These are phyloP conservation scores for Auricularia heimuer DNA, from an alignment of 768 basidiomycete species.

Conservation along the genomic window DNA sequence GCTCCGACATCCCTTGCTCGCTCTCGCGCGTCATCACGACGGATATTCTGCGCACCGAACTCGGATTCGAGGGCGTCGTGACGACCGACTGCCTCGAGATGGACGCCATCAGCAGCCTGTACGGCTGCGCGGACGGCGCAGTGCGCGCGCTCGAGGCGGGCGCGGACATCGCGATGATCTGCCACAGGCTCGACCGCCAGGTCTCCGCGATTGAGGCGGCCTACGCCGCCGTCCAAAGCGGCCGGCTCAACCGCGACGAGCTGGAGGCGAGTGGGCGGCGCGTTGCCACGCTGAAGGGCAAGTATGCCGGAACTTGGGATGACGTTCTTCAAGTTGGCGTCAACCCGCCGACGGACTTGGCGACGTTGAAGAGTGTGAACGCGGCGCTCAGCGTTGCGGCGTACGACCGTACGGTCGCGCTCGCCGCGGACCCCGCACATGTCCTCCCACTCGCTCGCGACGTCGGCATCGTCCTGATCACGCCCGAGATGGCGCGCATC, in stretches of 20 bases:
- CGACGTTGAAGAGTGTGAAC: slow-evolving; percentile 30
- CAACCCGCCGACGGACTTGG: slow-evolving; percentile 21
- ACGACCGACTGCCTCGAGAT: slow-evolving; percentile 74
- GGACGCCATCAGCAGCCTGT: slow-evolving; percentile 47
- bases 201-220: slow-evolving; percentile 41
- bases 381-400: slow-evolving; percentile 33
- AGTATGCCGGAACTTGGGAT: slow-evolving; percentile 40
- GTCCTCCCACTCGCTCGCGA: slow-evolving; percentile 27
- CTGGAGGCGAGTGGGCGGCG: slow-evolving; percentile 35
- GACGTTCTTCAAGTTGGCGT: slow-evolving; percentile 21
- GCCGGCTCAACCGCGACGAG: slow-evolving; percentile 26
- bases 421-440: slow-evolving; percentile 32
- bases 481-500: slow-evolving; percentile 46
- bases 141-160: slow-evolving; percentile 50
- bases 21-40: slow-evolving; percentile 45
- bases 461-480: slow-evolving; percentile 35
- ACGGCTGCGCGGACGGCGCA: slow-evolving; percentile 44
- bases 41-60: slow-evolving; percentile 36
- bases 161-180: slow-evolving; percentile 67
- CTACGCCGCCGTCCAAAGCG: slow-evolving; percentile 36
- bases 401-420: slow-evolving; percentile 38
- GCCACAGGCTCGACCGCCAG: slow-evolving; percentile 50
- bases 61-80: slow-evolving; percentile 48
- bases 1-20: slow-evolving; percentile 47
- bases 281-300: slow-evolving; percentile 40